Conservation (phyloP, 2,329 filamentous ascomycete genomes). For the Exophiala alcalophila region DNA sequence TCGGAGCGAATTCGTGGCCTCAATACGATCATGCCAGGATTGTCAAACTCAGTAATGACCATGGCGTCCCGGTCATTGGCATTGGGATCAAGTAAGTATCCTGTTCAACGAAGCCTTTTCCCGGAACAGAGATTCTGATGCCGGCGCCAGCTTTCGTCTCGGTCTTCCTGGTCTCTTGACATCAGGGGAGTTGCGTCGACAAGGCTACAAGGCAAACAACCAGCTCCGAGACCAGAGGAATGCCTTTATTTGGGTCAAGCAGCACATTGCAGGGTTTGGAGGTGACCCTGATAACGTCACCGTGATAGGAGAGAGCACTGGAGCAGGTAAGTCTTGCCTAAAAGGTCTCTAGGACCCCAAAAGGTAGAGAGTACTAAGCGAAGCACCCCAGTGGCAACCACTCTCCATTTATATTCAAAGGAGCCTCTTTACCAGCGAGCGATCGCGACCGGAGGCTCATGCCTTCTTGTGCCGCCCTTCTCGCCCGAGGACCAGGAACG, state of each 20-base stretch:
- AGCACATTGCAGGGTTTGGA: slow-evolving; percentile 43
- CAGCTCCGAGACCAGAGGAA: slow-evolving; percentile 43
- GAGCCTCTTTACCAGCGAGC: slow-evolving; percentile 43
- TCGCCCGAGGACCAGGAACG: slow-evolving; percentile 41
- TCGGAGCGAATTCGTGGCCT: slow-evolving; percentile 55
- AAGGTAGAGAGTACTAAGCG: neutral
- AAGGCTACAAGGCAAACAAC: slow-evolving; percentile 47
- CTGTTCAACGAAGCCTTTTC: neutral
- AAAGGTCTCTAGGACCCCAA: neutral
- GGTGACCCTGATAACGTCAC: slow-evolving; percentile 42
- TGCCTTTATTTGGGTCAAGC: slow-evolving; percentile 40
- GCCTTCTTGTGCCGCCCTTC: slow-evolving; percentile 43
- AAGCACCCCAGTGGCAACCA: slow-evolving; percentile 32
- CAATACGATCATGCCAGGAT: slow-evolving; percentile 49
- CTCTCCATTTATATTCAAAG: slow-evolving; percentile 37
- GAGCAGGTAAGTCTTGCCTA: slow-evolving; percentile 40
- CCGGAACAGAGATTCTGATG: slow-evolving; percentile 5
- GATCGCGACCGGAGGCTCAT: slow-evolving; percentile 45
- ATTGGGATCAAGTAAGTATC: slow-evolving; percentile 44
- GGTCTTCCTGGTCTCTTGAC: slow-evolving; percentile 48
- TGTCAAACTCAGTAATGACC: slow-evolving; percentile 45
- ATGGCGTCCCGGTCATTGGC: slow-evolving; percentile 47
- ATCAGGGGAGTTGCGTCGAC: slow-evolving; percentile 47
- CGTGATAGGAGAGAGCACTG: slow-evolving; percentile 49
- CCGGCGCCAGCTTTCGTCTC: slow-evolving; percentile 46